Base-by-base conservation (phyloP, 2,329 filamentous ascomycete genomes). In the Fusarium graminum region DNA sequence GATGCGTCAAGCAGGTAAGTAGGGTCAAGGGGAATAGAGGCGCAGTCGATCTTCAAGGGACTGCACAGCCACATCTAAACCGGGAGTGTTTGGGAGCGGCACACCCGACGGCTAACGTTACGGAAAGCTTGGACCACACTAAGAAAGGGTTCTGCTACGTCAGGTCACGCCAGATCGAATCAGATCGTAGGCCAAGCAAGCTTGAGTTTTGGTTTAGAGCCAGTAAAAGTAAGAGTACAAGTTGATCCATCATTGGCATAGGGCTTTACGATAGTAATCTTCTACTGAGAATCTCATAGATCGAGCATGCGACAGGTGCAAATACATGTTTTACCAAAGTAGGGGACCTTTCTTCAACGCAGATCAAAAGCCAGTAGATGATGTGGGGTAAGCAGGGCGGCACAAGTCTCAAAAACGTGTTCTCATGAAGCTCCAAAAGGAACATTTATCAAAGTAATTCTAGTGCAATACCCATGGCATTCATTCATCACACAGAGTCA, bases 401-500 rank as follows among this genome's bases (percentile, higher is more conserved):
- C 34, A 53, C 46, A 68, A 41, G 51, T 68, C 55, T 44, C 58
- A 52, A 52, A 72, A 71, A 72, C 67, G 68, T 72, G 68, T 72
- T 72, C 63, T 72, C 67, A 70, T 63, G 29, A 63, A 64, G 60
- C 60, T 65, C 67, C 59, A 69, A 73, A 61, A 46, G 68, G 67
- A 69, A 68, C 67, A 56, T 62, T 51, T 49, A 26, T 72, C 67
- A 70, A 72, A 69, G 58, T 52, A 69, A 53, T 70, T 59, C 70
- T 63, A 72, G 45, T 53, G 59, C 54, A 63, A 64, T 57, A 68
- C 44, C 39, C 42, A 49, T 53, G 56, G 51, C 64, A 68, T 67
- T 65, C 59, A 70, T 62, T 64, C 59, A 58, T 69, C 62, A 69
- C 49, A 68, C 68, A 64, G 46, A 45, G 38, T 55, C 67, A 63